Percentiles rank a stretch among this genome's conserved stretches.
These are phyloP conservation scores for Aspergillus sclerotioniger DNA, from an alignment of 495 filamentous ascomycete species.

Conservation along the genomic window DNA sequence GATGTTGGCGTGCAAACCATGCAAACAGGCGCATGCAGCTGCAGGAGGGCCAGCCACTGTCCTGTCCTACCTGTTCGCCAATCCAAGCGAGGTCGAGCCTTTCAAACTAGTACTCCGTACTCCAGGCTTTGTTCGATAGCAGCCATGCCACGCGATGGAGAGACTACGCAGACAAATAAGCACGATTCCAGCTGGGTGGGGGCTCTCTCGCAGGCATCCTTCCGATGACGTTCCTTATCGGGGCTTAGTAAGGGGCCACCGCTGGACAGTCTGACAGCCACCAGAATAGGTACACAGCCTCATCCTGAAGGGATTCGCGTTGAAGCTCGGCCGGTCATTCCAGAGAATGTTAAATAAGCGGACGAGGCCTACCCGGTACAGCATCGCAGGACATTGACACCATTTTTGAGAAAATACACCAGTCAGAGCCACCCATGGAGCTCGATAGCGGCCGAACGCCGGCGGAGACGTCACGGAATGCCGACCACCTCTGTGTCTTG, in stretches of 20 bases:
- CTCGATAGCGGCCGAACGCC: slow-evolving; percentile 15
- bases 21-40: slow-evolving; percentile 2
- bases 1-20: slow-evolving; percentile 15
- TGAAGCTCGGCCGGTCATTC: not conserved
- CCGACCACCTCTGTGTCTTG: slow-evolving; percentile 86
- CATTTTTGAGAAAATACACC: not conserved
- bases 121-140: not conserved
- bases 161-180: not conserved
- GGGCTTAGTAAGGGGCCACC: not conserved
- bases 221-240: slow-evolving; percentile 6
- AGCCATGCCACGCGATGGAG: not conserved
- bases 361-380: not conserved
- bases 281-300: not conserved
- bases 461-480: slow-evolving; percentile 20
- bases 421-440: slow-evolving; percentile 11
- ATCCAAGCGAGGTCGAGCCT: not conserved
- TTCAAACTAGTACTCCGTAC: not conserved
- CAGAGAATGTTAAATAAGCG: not conserved
- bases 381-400: not conserved
- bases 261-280: not conserved
- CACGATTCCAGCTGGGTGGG: not conserved
- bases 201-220: not conserved
- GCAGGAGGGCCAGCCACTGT: too few species aligned
- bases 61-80: not conserved
- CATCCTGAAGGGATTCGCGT: not conserved